Percentiles rank a stretch among this genome's conserved stretches.
Conservation (phyloP, 106 monocot species). For the Dioscorea zingiberensis region DNA sequence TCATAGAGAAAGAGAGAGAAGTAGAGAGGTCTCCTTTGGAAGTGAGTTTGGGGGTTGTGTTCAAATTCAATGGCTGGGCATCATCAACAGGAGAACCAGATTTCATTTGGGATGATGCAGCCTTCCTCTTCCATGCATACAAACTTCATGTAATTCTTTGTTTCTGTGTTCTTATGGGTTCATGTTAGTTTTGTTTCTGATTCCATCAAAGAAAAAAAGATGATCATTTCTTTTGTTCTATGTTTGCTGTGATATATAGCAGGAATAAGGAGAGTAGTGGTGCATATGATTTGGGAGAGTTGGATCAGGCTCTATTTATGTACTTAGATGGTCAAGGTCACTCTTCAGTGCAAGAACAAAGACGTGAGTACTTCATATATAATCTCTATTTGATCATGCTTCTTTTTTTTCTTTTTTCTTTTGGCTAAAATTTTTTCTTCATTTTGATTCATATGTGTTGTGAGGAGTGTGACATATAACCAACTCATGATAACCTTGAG, state of each 20-base stretch:
- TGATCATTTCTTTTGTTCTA: neutral
- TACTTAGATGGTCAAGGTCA: conserved; percentile 79
- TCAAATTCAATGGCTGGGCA: neutral
- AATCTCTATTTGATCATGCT: neutral
- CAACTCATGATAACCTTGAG: conserved; percentile 37
- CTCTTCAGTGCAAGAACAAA: conserved; percentile 63
- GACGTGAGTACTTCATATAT: conserved; percentile 36
- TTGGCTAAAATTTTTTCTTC: neutral
- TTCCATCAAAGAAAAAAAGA: neutral
- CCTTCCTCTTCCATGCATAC: conserved; percentile 36
- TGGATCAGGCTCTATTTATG: conserved; percentile 87
- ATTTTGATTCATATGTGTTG: neutral
- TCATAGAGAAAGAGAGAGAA: neutral
- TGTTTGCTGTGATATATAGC: conserved; percentile 5
- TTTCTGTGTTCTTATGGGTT: neutral
- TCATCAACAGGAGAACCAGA: conserved; percentile 27
- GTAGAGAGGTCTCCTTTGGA: neutral
- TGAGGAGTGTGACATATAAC: conserved; percentile 41
- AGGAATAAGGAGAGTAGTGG: conserved; percentile 32
- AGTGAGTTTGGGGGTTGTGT: too few relatives aligned
- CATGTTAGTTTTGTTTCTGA: neutral
- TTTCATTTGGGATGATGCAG: conserved; percentile 35
- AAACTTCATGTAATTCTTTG: conserved; percentile 34
- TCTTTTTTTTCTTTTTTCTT: neutral
- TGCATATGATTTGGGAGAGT: conserved; percentile 71